phyloP scores from a whole-genome alignment of 1,284 basidiomycete genomes.

The Cystobasidium sp. region DNA sequence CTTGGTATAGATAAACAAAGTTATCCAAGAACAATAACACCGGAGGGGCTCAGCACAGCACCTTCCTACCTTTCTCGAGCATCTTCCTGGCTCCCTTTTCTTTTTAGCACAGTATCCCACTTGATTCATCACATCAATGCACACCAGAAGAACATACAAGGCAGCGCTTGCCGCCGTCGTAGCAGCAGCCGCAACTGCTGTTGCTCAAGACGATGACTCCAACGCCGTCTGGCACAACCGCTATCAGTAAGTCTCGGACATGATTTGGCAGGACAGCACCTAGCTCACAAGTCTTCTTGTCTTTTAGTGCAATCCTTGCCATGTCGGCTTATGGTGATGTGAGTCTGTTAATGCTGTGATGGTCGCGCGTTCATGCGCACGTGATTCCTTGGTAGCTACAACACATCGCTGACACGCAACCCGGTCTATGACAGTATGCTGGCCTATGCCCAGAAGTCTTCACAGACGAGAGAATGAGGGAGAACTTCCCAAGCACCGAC shows the following conservation, averaged over 20 bases:
- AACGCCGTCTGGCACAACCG: constrained; percentile 37
- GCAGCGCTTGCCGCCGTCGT: constrained; percentile 3
- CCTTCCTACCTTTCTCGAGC: background rate
- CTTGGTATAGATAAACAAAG: too few relatives aligned
- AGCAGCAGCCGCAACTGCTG: background rate
- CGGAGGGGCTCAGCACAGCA: too few relatives aligned
- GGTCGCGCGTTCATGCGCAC: too few relatives aligned
- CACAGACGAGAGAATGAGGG: constrained; percentile 14
- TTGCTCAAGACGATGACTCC: constrained; percentile 23
- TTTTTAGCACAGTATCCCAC: background rate
- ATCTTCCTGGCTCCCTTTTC: background rate
- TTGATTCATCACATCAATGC: background rate
- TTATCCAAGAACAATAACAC: too few relatives aligned
- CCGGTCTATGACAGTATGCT: constrained; percentile 18
- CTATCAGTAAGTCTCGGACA: constrained; percentile 37
- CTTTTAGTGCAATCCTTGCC: constrained; percentile 29
- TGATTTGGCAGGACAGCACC: too few relatives aligned
- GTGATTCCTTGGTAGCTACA: too few relatives aligned
- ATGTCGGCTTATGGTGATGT: constrained; percentile 44
- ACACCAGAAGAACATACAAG: constrained; percentile 3
- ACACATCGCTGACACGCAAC: too few relatives aligned
- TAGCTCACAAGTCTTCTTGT: too few relatives aligned
- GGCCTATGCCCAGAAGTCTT: constrained; percentile 28
- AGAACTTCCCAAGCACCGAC: constrained; percentile 40
- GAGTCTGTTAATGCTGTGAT: background rate